Evolutionary conservation across 208 protist species (phyloP).

Genomic region (Crithidia bombi): DNA sequence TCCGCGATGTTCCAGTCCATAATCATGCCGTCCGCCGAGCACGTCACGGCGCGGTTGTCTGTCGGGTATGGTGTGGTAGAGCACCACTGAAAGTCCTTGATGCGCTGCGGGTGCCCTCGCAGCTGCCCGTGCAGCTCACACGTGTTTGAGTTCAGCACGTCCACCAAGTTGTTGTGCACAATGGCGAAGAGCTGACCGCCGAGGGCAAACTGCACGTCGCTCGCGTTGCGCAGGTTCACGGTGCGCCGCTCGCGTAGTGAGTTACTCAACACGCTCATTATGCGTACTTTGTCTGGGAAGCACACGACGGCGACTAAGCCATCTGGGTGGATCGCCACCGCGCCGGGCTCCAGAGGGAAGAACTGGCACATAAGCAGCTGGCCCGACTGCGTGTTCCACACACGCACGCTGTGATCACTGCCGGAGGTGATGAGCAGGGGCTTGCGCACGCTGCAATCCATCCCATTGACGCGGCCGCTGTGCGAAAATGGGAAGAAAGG

Average conservation of each 20-base stretch:
- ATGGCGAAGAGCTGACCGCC: slow-evolving; percentile 95
- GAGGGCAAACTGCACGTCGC: slow-evolving; percentile 90
- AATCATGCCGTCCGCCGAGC: slow-evolving; percentile 94
- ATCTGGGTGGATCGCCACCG: slow-evolving; percentile 94
- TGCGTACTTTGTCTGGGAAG: slow-evolving; percentile 93
- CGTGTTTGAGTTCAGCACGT: slow-evolving; percentile 94
- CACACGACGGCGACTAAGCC: slow-evolving; percentile 94
- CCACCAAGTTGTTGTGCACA: slow-evolving; percentile 93
- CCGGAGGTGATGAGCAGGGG: slow-evolving; percentile 94
- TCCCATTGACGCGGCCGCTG: slow-evolving; percentile 82
- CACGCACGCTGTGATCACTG: slow-evolving; percentile 91
- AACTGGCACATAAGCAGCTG: slow-evolving; percentile 87
- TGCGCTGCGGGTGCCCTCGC: slow-evolving; percentile 93
- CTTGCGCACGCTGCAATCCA: slow-evolving; percentile 94
- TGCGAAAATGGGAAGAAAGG: slow-evolving; percentile 88
- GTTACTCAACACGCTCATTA: slow-evolving; percentile 95
- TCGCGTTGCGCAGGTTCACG: slow-evolving; percentile 90
- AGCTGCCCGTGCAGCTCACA: slow-evolving; percentile 92
- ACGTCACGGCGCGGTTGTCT: slow-evolving; percentile 91
- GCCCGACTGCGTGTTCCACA: slow-evolving; percentile 96
- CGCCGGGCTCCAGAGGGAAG: slow-evolving; percentile 86
- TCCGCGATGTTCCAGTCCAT: slow-evolving; percentile 93
- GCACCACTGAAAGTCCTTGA: slow-evolving; percentile 86
- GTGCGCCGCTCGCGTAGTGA: slow-evolving; percentile 85
- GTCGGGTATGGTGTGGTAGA: slow-evolving; percentile 86